Conservation (phyloP, 768 basidiomycete genomes). For the Pulveroboletus sp. region DNA sequence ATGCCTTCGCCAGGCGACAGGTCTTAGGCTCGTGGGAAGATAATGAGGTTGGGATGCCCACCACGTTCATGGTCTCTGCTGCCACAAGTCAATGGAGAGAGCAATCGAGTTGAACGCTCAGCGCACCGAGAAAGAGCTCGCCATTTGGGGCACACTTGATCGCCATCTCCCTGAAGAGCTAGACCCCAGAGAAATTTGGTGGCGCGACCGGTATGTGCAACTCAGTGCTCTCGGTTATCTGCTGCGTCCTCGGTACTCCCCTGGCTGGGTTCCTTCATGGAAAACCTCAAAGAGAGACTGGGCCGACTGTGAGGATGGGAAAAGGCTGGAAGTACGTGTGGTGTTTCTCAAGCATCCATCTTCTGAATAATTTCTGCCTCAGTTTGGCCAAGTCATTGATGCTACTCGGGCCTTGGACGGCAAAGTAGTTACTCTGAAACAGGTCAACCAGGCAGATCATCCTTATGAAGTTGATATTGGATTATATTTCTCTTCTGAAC, state of each 20-base stretch:
- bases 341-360: neutral
- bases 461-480: conserved; percentile 33
- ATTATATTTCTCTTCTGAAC: conserved; percentile 12
- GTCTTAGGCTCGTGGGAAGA: no score
- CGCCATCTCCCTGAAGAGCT: conserved; percentile 6
- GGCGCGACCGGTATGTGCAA: conserved; percentile 12
- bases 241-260: conserved; percentile 20
- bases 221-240: conserved; percentile 15
- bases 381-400: conserved; percentile 20
- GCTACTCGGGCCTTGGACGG: conserved; percentile 28
- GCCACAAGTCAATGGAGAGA: no score
- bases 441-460: conserved; percentile 8
- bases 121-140: no score
- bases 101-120: no score
- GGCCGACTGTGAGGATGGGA: conserved; percentile 11
- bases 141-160: no score
- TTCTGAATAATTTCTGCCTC: neutral
- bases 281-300: neutral
- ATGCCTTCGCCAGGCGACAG: no score
- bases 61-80: no score
- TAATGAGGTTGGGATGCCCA: no score
- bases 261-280: conserved; percentile 23
- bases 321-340: conserved; percentile 7
- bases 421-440: conserved; percentile 30
- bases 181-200: conserved; percentile 10